Evolutionary conservation across 768 basidiomycete species (phyloP).

Genomic region (Pholiota microspora): DNA sequence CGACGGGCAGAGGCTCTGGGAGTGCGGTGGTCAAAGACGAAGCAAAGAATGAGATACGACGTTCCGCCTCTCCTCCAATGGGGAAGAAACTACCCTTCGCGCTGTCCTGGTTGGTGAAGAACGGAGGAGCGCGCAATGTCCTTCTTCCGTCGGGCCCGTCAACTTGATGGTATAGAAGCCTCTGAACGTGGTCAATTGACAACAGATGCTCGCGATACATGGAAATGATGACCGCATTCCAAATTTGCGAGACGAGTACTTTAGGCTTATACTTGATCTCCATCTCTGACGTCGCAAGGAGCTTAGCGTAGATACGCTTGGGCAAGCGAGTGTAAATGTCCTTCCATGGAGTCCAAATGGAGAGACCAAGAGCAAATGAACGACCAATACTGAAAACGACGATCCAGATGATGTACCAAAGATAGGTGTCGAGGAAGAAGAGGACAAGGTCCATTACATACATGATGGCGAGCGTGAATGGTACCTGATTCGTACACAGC

Average conservation of each 20-base stretch:
- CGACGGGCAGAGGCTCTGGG: conserved; percentile 93
- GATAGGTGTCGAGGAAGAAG: conserved; percentile 99
- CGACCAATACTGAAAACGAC: conserved; percentile 91
- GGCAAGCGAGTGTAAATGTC: conserved; percentile 95
- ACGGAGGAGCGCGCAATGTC: conserved; percentile 92
- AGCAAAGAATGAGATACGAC: conserved; percentile 98
- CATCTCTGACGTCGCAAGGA: conserved; percentile 95
- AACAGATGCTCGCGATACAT: conserved; percentile 99
- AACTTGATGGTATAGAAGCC: conserved; percentile 95
- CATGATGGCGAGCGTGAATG: conserved; percentile 96
- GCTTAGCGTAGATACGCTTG: conserved; percentile 97
- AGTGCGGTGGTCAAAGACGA: conserved; percentile 95
- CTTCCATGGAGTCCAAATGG: conserved; percentile 99
- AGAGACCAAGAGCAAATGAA: conserved; percentile 89
- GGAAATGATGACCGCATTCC: conserved; percentile 99
- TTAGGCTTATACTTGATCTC: conserved; percentile 99
- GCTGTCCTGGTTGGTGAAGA: conserved; percentile 91
- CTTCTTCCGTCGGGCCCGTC: conserved; percentile 87
- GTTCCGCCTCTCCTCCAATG: conserved; percentile 89
- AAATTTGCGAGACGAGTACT: conserved; percentile 97
- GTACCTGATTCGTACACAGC: conserved; percentile 89
- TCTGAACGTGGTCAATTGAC: conserved; percentile 97
- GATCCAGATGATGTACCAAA: conserved; percentile 99
- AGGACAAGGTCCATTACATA: conserved; percentile 97
- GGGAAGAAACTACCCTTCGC: conserved; percentile 91